Base-by-base conservation (phyloP, 1,284 basidiomycete species). In the Albatrellus sp. region DNA sequence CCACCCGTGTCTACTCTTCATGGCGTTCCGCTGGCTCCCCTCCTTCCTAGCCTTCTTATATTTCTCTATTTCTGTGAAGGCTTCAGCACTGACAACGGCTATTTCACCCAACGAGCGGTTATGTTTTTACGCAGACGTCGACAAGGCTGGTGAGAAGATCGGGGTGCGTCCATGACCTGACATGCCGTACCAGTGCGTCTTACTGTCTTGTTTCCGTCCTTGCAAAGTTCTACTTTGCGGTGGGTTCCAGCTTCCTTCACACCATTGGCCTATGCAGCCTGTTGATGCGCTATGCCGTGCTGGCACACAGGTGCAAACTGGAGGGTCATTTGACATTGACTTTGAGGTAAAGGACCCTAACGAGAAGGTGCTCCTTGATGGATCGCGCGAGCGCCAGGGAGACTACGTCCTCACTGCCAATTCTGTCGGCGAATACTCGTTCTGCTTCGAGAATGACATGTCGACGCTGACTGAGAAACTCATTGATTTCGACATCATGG, bases 371-470 rank as follows among this genome's bases (percentile, higher is more conserved):
- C 63, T 98, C 33, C 75, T 98, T 37, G 83, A 91, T 45, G 96
- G 91, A 45, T 63, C 75, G 53, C 79, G 82, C 37, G 93, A 98
- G 58, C 80, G 90, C 31, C 92, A 98, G 58, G 91, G 94, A 36
- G 96, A 99, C 74, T 97, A 85, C 58, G 90, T 99, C 50, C 80
- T 98, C 53, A 98, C 96, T 4, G 94, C 90, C 11, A 93, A 97
- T 65, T 75, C 76, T 32, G 75, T 85, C 46, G 94, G 94, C 56
- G 96, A 99, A 73, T 98, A 98, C 65, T 70, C 90, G 2, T 98
- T 99, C 69, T 99, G 96, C 69, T 97, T 99, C 61, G 87, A 92
- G 60, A 99, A 98, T 64, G 90, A 94, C 67, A 89, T 90, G 77
- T 89, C 83, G 8, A 89, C 86, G 3, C 73, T 92, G 52, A 84